Percentiles rank a stretch among this genome's conserved stretches.
Evolutionary conservation across 2,329 filamentous ascomycete species (phyloP).

Genomic region (Tolypocladium tundrense): DNA sequence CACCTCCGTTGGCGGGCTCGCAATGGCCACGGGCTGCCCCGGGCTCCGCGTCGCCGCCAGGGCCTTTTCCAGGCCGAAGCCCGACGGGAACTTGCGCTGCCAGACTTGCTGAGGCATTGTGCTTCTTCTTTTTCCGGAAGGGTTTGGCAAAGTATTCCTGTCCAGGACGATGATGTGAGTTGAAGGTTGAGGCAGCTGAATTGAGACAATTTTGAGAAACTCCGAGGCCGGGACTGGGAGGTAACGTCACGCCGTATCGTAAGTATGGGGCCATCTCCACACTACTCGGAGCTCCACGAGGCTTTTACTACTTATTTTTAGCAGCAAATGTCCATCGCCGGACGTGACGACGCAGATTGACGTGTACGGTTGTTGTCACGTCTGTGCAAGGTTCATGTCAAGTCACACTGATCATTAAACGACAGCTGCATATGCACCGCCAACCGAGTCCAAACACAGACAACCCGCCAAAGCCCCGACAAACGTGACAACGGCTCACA

Average conservation of each 20-base stretch:
- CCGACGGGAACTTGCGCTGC: conserved; percentile 14
- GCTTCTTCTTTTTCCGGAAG: conserved; percentile 13
- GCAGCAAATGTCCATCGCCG: neutral
- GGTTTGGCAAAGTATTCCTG: neutral
- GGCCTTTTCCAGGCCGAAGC: conserved; percentile 14
- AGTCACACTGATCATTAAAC: neutral
- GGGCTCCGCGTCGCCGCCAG: conserved; percentile 12
- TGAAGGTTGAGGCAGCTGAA: neutral
- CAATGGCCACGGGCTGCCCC: conserved; percentile 1
- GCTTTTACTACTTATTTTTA: neutral
- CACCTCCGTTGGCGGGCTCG: conserved; percentile 6
- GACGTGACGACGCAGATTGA: neutral
- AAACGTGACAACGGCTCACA: neutral
- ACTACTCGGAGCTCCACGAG: neutral
- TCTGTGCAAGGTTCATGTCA: no score
- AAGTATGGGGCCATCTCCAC: neutral
- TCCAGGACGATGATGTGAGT: neutral
- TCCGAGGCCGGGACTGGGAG: neutral
- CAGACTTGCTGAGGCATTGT: conserved; percentile 19
- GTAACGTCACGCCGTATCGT: neutral
- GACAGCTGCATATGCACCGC: neutral
- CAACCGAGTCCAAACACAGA: neutral
- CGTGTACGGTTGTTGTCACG: no score
- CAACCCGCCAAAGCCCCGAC: neutral
- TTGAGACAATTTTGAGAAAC: neutral